A percentile compares a stretch with the other conserved stretches of the same genome.
phyloP scores from a whole-genome alignment of 768 basidiomycete species.

The Auriculariales sp. region DNA sequence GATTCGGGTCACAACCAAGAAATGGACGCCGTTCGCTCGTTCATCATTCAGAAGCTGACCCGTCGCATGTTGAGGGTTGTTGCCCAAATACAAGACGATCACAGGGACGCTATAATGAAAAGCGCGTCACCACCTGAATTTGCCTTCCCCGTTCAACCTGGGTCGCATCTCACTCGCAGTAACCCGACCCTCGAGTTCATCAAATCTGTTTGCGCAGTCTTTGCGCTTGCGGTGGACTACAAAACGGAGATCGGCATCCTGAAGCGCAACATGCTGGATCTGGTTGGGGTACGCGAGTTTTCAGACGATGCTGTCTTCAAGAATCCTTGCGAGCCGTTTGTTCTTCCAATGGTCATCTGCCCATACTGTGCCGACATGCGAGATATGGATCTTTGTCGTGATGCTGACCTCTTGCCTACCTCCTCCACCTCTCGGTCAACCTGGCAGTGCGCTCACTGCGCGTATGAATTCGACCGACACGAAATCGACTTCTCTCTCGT shows the following conservation, averaged over 20 bases:
- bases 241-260: slow-evolving; percentile 78
- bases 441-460: slow-evolving; percentile 62
- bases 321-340: slow-evolving; percentile 84
- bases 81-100: slow-evolving; percentile 37
- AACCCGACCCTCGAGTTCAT: slow-evolving; percentile 81
- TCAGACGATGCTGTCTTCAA: slow-evolving; percentile 71
- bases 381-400: slow-evolving; percentile 93
- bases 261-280: slow-evolving; percentile 77
- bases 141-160: slow-evolving; percentile 75
- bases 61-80: slow-evolving; percentile 64
- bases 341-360: slow-evolving; percentile 77
- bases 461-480: slow-evolving; percentile 76
- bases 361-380: slow-evolving; percentile 70
- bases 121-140: slow-evolving; percentile 41
- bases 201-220: slow-evolving; percentile 75
- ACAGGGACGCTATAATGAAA: slow-evolving; percentile 39
- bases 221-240: slow-evolving; percentile 66
- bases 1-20: slow-evolving; percentile 61
- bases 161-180: slow-evolving; percentile 61
- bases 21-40: slow-evolving; percentile 50
- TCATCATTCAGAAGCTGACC: slow-evolving; percentile 69
- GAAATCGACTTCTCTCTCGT: slow-evolving; percentile 81
- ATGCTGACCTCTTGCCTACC: slow-evolving; percentile 63
- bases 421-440: slow-evolving; percentile 30
- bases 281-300: slow-evolving; percentile 79